A percentile compares a stretch with the other conserved stretches of the same genome.
Evolutionary conservation across 2,329 filamentous ascomycete species (phyloP).

Genomic region (Berkeleyomyces rouxiae): DNA sequence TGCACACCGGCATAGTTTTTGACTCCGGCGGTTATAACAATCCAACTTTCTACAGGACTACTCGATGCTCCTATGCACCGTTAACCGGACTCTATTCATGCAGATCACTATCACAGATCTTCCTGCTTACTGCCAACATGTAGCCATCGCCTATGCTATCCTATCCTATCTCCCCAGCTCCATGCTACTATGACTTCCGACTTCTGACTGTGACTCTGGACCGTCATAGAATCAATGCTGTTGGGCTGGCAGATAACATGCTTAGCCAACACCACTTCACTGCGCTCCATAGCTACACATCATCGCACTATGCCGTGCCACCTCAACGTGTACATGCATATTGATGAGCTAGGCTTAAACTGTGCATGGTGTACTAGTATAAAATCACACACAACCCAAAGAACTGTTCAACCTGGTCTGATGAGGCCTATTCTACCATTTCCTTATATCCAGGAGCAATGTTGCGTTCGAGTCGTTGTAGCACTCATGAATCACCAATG

Average conservation of each 20-base stretch:
- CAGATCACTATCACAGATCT: too few species aligned
- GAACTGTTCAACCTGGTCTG: background rate
- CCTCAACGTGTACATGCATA: background rate
- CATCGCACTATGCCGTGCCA: background rate
- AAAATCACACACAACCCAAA: background rate
- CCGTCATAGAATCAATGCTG: too few species aligned
- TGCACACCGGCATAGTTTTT: background rate
- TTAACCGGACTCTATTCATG: too few species aligned
- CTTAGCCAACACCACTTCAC: background rate
- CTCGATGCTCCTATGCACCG: background rate
- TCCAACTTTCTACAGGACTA: background rate
- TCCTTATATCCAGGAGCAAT: background rate
- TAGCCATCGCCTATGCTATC: too few species aligned
- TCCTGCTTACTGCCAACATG: too few species aligned
- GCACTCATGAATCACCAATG: background rate
- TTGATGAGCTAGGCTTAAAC: background rate
- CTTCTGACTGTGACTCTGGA: too few species aligned
- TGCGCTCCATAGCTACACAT: background rate
- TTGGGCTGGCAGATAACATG: too few species aligned
- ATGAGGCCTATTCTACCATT: background rate
- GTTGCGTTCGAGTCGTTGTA: background rate
- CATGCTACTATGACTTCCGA: too few species aligned
- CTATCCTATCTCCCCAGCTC: too few species aligned
- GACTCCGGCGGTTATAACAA: background rate
- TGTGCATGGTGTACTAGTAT: background rate